Base-by-base conservation (phyloP, 176 grass and related monocot genomes). In the Rhynchospora breviuscula region DNA sequence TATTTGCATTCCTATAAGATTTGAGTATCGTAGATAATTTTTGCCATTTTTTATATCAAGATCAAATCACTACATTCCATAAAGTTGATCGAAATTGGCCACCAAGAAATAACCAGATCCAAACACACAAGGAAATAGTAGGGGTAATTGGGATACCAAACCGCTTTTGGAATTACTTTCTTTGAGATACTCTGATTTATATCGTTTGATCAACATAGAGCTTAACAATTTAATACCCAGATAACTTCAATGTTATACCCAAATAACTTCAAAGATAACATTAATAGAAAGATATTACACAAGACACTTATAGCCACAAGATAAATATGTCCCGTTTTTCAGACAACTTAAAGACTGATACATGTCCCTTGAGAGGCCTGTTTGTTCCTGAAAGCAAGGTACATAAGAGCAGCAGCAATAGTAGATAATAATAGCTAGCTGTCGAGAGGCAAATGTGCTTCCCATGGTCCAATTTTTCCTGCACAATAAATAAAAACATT, bases 231-330 rank as follows among this genome's bases (percentile, higher is more conserved):
- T 10, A 13, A 65, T 65, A 29, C 1, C 26, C 26, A 29, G 26
- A 29, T 29, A 29, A 29, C 26, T 29, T 29, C 26, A 29, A 29
- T 29, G 26, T 29, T 29, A 29, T 29, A 29, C 10, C 7, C 21
- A 65, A 15, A 15, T 35, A 33, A 35, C 1, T 31, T 60, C 14
- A 11, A 13, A 33, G 26, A 35, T 19, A 49, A 13, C 19, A 74
- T 19, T 76, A 54, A 76, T 76, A 76, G 43, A 54, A 48, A 76
- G 51, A 76, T 76, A 15, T 54, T 76, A 76, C 72, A 76, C 12
- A 15, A 17, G 26, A 54, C 46, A 76, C 13, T 48, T 21, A 15
- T 69, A n/a, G 66, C 15, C 44, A 69, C 33, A 52, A 76, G 47
- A 76, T 76, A 46, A 14, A 76, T 76, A 8, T 54, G 47, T 73